phyloP scores from a whole-genome alignment of 2,329 filamentous ascomycete species.

The Aspergillus sp. region DNA sequence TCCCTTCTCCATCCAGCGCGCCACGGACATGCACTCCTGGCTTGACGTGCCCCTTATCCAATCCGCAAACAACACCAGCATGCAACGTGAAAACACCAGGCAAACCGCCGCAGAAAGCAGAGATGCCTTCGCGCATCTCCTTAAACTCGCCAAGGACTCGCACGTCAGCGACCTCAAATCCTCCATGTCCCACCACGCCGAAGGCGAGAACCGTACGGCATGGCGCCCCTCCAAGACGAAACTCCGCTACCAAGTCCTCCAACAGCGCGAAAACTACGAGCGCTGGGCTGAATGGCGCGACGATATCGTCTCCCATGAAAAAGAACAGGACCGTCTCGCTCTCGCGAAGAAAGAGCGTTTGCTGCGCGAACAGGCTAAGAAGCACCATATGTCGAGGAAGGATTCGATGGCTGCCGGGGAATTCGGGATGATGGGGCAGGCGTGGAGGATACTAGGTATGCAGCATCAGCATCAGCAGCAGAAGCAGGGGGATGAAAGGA shows the following conservation, averaged over 20 bases:
- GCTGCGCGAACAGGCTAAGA: slow-evolving; percentile 18
- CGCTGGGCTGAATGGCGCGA: slow-evolving; percentile 41
- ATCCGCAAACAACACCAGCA: slow-evolving; percentile 9
- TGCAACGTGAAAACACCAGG: slow-evolving; percentile 26
- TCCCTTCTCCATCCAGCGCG: slow-evolving; percentile 36
- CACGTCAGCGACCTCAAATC: slow-evolving; percentile 34
- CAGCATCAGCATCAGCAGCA: slow-evolving; percentile 16
- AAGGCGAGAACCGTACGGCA: slow-evolving; percentile 19
- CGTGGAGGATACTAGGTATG: slow-evolving; percentile 37
- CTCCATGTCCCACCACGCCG: slow-evolving; percentile 14
- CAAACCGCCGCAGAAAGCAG: slow-evolving; percentile 35
- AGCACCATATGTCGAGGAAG: slow-evolving; percentile 18
- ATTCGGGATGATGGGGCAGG: slow-evolving; percentile 36
- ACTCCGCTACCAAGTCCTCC: slow-evolving; percentile 37
- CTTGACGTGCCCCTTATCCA: slow-evolving; percentile 35
- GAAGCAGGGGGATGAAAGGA: background rate
- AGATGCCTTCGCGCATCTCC: slow-evolving; percentile 36
- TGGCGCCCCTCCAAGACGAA: slow-evolving; percentile 40
- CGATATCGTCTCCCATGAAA: slow-evolving; percentile 32
- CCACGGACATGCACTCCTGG: slow-evolving; percentile 37
- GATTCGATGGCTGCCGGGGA: slow-evolving; percentile 19
- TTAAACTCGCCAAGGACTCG: slow-evolving; percentile 38
- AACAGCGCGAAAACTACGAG: slow-evolving; percentile 41
- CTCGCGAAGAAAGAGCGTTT: slow-evolving; percentile 26
- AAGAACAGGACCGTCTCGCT: slow-evolving; percentile 31